Base-by-base conservation (phyloP, 495 filamentous ascomycete species). In the Lepraria neglecta region DNA sequence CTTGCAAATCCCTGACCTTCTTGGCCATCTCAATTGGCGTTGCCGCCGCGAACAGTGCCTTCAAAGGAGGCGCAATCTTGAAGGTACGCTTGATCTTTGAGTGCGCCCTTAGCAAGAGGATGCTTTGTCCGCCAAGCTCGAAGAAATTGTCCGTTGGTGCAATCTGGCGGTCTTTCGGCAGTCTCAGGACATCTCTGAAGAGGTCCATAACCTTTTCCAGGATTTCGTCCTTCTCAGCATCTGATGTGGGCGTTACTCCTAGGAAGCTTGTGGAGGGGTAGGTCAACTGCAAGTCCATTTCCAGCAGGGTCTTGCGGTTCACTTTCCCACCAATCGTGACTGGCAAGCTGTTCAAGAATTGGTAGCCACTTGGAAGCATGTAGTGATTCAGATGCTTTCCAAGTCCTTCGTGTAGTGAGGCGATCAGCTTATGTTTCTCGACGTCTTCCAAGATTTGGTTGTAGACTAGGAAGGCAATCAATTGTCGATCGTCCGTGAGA, bases 361-460 rank as follows among this genome's bases (percentile, higher is more conserved):
- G 66, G 51, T 72, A 71, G 40, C 62, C 71, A 44, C 64, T 62
- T 4, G 66, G 69, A 1, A 72, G 67, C 68, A 73, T 70, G 56
- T 71, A 71, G 51, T 60, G 30, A 40, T 71, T 71, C 14, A 71
- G 65, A 43, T 68, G 63, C 1, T 60, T 45, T 11, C 53, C 45
- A 24, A 70, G 31, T 35, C n/a, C 31, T n/a, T 64, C 58, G 47
- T 70, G 69, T 1, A 68, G 28, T 10, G 27, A 12, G 5, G 62
- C 46, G 10, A 66, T 63, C n/a, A 63, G 56, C 19, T 61, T 48
- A 12, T 66, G 58, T 35, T 65, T 50, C 44, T 69, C 59, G 12
- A 10, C 19, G 19, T 58, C 35, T 27, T 45, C 52, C 35, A 65
- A 17, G 1, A 43, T 11, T 17, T 64, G 42, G 40, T 58, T 60